phyloP scores from a whole-genome alignment of 2,329 filamentous ascomycete genomes.

The Paracamarosporium sp. region DNA sequence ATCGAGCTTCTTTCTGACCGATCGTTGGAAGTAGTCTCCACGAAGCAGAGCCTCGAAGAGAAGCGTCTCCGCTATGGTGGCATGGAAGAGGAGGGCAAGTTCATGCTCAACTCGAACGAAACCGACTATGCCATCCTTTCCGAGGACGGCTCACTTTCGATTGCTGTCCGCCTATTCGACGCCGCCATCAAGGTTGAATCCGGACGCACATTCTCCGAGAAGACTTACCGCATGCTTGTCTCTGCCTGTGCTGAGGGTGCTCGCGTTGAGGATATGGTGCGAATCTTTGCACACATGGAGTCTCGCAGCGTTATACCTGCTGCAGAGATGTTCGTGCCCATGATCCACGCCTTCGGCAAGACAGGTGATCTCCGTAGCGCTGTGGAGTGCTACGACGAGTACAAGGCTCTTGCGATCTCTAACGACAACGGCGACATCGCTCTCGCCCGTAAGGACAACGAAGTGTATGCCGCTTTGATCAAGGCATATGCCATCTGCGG shows the following conservation, averaged over 20 bases:
- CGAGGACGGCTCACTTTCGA: slow-evolving; percentile 85
- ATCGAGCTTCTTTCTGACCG: slow-evolving; percentile 82
- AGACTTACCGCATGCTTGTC: slow-evolving; percentile 86
- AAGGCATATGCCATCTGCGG: slow-evolving; percentile 85
- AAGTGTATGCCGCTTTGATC: slow-evolving; percentile 91
- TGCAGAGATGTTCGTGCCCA: slow-evolving; percentile 83
- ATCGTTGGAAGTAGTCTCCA: slow-evolving; percentile 76
- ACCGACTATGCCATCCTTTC: slow-evolving; percentile 83
- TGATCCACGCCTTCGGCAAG: slow-evolving; percentile 92
- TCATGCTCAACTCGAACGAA: slow-evolving; percentile 88
- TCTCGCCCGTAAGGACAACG: slow-evolving; percentile 75
- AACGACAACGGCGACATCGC: slow-evolving; percentile 76
- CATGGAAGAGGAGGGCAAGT: slow-evolving; percentile 81
- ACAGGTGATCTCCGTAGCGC: slow-evolving; percentile 84
- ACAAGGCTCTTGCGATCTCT: slow-evolving; percentile 85
- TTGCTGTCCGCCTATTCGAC: slow-evolving; percentile 86
- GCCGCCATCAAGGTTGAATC: slow-evolving; percentile 70
- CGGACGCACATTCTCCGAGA: slow-evolving; percentile 72
- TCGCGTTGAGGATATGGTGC: slow-evolving; percentile 85
- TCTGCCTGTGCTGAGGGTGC: slow-evolving; percentile 84
- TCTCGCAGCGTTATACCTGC: slow-evolving; percentile 74
- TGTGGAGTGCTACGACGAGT: slow-evolving; percentile 95
- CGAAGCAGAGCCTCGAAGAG: slow-evolving; percentile 77
- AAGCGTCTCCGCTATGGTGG: slow-evolving; percentile 85
- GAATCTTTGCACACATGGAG: slow-evolving; percentile 92